Evolutionary conservation across 495 filamentous ascomycete species (phyloP).

Genomic region (Penicillium subrubescens): DNA sequence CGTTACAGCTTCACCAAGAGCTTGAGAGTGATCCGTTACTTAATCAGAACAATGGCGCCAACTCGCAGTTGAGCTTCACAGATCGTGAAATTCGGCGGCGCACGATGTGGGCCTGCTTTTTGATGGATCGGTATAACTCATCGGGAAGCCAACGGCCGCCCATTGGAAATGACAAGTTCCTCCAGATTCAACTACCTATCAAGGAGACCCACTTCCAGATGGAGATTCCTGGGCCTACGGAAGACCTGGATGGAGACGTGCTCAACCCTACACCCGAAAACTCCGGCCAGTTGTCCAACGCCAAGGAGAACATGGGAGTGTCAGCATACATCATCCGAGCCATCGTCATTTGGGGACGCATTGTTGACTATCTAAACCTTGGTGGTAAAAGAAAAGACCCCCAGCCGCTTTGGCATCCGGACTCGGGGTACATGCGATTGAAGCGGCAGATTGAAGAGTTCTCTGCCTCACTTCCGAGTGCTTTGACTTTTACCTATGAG

Average conservation of each 20-base stretch:
- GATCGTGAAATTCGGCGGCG: slow-evolving; percentile 90
- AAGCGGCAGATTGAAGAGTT: slow-evolving; percentile 73
- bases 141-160: slow-evolving; percentile 92
- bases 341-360: slow-evolving; percentile 85
- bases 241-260: slow-evolving; percentile 76
- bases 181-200: slow-evolving; percentile 89
- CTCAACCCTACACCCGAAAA: slow-evolving; percentile 65
- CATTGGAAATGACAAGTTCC: slow-evolving; percentile 84
- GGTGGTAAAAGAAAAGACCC: slow-evolving; percentile 83
- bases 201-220: slow-evolving; percentile 88
- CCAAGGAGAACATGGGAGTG: slow-evolving; percentile 88
- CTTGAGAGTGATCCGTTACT: slow-evolving; percentile 79
- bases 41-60: slow-evolving; percentile 57
- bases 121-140: slow-evolving; percentile 97
- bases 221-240: slow-evolving; percentile 86
- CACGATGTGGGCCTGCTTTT: slow-evolving; percentile 96
- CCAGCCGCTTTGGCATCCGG: slow-evolving; percentile 75
- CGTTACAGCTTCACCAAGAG: slow-evolving; percentile 90
- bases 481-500: slow-evolving; percentile 71
- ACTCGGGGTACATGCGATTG: slow-evolving; percentile 73
- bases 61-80: slow-evolving; percentile 77
- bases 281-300: slow-evolving; percentile 63
- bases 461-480: slow-evolving; percentile 65
- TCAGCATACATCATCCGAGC: slow-evolving; percentile 87
- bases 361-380: slow-evolving; percentile 88